A percentile compares a stretch with the other conserved stretches of the same genome.
Conservation (phyloP, 2,329 filamentous ascomycete genomes). For the Sporothrix schenckii region DNA sequence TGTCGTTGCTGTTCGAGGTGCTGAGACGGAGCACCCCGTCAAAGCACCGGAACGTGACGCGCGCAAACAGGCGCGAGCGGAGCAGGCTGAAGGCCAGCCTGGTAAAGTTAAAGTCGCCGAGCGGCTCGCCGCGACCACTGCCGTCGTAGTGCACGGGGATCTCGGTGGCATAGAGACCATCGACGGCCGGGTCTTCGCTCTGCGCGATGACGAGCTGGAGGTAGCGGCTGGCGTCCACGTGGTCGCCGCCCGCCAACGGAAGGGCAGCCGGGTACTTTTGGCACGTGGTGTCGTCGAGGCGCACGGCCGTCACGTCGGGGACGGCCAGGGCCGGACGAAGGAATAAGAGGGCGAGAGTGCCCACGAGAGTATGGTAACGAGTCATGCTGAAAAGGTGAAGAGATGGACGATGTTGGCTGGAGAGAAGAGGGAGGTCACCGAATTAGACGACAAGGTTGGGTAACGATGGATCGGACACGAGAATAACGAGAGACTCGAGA, state of each 20-base stretch:
- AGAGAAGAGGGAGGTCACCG: neutral
- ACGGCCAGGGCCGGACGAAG: neutral
- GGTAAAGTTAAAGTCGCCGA: neutral
- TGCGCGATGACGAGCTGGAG: slow-evolving; percentile 4
- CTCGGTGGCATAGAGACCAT: slow-evolving; percentile 6
- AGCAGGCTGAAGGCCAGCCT: slow-evolving; percentile 6
- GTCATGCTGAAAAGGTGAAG: neutral
- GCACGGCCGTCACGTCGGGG: neutral
- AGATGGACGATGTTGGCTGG: neutral
- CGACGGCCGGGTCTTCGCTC: slow-evolving; percentile 9
- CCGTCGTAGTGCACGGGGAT: neutral
- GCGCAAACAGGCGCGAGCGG: slow-evolving; percentile 7
- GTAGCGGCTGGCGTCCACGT: neutral
- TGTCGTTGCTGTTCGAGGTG: neutral
- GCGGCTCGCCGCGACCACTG: neutral
- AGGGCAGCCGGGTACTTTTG: neutral
- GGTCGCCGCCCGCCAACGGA: neutral
- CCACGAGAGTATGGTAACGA: neutral
- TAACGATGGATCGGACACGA: neutral
- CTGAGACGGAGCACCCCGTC: slow-evolving; percentile 13
- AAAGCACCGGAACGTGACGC: slow-evolving; percentile 10
- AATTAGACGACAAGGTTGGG: neutral
- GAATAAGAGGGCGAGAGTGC: neutral
- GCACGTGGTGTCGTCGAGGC: neutral
- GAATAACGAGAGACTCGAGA: neutral